phyloP scores from a whole-genome alignment of 2,329 filamentous ascomycete species.

The Fusarium tjaetaba region DNA sequence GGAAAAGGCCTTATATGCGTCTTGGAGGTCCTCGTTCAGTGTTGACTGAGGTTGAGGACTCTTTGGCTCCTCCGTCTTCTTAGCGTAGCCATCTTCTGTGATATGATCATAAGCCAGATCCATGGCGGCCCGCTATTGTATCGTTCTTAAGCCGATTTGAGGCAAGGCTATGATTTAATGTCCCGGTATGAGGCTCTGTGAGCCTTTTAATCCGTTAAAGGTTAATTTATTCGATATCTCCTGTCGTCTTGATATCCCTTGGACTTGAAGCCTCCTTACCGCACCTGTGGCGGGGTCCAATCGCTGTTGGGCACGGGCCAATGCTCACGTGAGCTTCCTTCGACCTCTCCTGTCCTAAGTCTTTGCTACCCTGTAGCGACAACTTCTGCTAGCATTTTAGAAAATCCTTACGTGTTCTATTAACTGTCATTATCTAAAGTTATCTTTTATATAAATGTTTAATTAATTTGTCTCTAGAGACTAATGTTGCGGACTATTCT shows the following conservation, averaged over 20 bases:
- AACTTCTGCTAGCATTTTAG: no score
- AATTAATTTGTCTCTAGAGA: rapidly evolving
- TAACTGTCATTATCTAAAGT: no score
- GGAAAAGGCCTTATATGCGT: slow-evolving; percentile 94
- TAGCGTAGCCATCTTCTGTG: slow-evolving; percentile 79
- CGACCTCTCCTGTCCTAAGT: no score
- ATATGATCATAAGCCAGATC: slow-evolving; percentile 98
- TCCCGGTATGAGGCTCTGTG: not conserved
- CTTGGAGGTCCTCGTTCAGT: slow-evolving; percentile 89
- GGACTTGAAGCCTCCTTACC: slow-evolving; percentile 37
- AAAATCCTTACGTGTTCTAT: not conserved
- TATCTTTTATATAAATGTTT: no score
- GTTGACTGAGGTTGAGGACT: slow-evolving; percentile 60
- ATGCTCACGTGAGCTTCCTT: slow-evolving; percentile 28
- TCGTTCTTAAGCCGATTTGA: not conserved
- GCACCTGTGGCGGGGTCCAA: slow-evolving; percentile 35
- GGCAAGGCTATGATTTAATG: not conserved
- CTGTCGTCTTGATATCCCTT: slow-evolving; percentile 27
- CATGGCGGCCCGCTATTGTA: slow-evolving; percentile 63
- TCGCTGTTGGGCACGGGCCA: slow-evolving; percentile 34
- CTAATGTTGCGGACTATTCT: rapidly evolving
- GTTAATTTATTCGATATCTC: slow-evolving; percentile 23
- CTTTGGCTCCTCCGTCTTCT: slow-evolving; percentile 57
- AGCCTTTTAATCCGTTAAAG: slow-evolving; percentile 1
- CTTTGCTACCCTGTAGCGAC: not conserved